A percentile compares a stretch with the other conserved stretches of the same genome.
Evolutionary conservation across 192 early-diverging fungal genomes (phyloP).

Genomic region (Linnemannia zychae): DNA sequence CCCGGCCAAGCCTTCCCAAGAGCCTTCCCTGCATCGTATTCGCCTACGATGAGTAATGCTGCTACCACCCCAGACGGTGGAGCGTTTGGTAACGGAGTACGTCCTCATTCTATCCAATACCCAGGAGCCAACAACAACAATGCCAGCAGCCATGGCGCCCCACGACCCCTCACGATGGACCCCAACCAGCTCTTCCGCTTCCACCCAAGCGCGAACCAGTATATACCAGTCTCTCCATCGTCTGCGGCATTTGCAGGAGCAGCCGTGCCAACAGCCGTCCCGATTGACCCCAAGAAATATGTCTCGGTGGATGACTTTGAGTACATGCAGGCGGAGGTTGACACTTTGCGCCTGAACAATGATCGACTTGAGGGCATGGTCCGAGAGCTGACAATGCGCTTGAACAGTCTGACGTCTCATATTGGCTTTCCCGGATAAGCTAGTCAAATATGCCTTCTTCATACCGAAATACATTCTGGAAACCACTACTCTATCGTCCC

Average conservation of each 20-base stretch:
- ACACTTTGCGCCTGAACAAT: constrained; percentile 48
- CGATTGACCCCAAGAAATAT: constrained; percentile 42
- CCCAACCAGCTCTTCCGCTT: constrained; percentile 50
- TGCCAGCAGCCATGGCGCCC: neutral
- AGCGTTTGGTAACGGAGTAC: constrained; percentile 12
- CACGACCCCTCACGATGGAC: constrained; percentile 47
- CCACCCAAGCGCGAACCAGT: constrained; percentile 39
- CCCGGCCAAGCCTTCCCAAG: constrained; percentile 33
- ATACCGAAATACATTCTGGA: neutral
- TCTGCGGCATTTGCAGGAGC: constrained; percentile 22
- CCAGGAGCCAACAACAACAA: constrained; percentile 28
- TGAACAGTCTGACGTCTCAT: constrained; percentile 34
- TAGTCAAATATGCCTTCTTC: neutral
- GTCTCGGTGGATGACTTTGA: constrained; percentile 49
- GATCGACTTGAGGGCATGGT: constrained; percentile 48
- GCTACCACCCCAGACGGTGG: constrained; percentile 1
- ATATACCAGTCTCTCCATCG: constrained; percentile 53
- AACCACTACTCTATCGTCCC: neutral
- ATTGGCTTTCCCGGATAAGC: constrained; percentile 34
- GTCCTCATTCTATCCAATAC: constrained; percentile 43
- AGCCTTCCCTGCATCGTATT: constrained; percentile 47
- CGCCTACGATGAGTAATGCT: constrained; percentile 39
- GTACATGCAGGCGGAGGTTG: constrained; percentile 55
- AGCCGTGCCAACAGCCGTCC: neutral
- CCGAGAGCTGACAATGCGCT: constrained; percentile 34